phyloP scores from a whole-genome alignment of 441 rosid species.

The Omphalea diandra region DNA sequence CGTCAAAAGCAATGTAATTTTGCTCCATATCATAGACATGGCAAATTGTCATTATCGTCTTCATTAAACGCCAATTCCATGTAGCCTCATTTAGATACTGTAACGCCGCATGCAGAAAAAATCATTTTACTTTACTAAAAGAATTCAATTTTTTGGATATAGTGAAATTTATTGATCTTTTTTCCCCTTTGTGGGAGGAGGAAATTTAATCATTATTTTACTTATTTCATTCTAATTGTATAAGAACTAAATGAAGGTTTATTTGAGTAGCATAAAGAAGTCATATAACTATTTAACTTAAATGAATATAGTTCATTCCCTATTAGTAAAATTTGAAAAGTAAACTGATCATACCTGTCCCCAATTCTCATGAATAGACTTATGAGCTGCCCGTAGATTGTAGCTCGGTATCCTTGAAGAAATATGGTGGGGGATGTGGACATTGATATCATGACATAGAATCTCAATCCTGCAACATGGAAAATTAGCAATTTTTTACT shows the following conservation, averaged over 20 bases:
- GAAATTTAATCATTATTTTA: neutral
- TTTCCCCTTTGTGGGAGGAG: neutral
- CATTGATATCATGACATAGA: slow-evolving; percentile 85
- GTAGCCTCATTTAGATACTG: slow-evolving; percentile 85
- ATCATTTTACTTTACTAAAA: neutral
- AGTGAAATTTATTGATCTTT: neutral
- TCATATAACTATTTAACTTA: neutral
- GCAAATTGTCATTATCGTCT: slow-evolving; percentile 80
- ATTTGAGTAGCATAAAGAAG: neutral
- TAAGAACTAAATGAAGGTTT: neutral
- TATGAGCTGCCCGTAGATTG: slow-evolving; percentile 74
- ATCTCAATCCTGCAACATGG: slow-evolving; percentile 68
- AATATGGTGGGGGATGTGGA: slow-evolving; percentile 85
- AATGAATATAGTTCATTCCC: neutral
- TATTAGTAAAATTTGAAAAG: neutral
- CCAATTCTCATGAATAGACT: slow-evolving; percentile 82
- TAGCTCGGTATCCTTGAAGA: slow-evolving; percentile 85
- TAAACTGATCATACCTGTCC: slow-evolving; percentile 58
- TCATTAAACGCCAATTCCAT: slow-evolving; percentile 94
- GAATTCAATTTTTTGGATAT: neutral
- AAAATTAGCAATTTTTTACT: slow-evolving; percentile 10
- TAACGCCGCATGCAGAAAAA: too few relatives aligned
- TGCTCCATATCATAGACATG: slow-evolving; percentile 69
- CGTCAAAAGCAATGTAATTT: slow-evolving; percentile 67
- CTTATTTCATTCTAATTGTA: neutral